phyloP scores from a whole-genome alignment of 2,329 filamentous ascomycete species.

The Trichoderma atroviride region DNA sequence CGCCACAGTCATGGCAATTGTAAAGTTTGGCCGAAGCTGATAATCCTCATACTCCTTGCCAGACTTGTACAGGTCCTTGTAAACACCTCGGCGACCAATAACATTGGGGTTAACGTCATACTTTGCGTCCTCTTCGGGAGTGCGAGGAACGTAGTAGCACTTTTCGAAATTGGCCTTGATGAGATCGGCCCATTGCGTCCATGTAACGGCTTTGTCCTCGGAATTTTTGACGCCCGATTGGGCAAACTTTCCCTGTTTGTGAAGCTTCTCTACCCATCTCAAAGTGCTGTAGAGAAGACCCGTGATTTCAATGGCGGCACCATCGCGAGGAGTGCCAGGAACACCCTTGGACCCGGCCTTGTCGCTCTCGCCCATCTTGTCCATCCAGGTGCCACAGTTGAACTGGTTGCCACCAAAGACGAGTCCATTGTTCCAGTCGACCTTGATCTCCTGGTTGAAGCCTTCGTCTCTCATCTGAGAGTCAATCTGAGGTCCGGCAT shows the following conservation, averaged over 20 bases:
- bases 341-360: constrained; percentile 89
- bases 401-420: constrained; percentile 91
- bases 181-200: constrained; percentile 75
- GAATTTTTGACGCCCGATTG: constrained; percentile 71
- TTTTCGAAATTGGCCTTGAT: constrained; percentile 88
- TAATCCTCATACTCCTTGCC: constrained; percentile 98
- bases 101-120: constrained; percentile 81
- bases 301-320: constrained; percentile 92
- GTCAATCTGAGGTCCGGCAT: constrained; percentile 86
- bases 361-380: constrained; percentile 99
- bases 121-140: constrained; percentile 67
- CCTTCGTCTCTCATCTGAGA: constrained; percentile 90
- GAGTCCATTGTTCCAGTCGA: constrained; percentile 87
- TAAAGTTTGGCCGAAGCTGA: constrained; percentile 90
- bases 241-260: constrained; percentile 69
- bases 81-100: constrained; percentile 90
- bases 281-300: constrained; percentile 90
- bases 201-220: constrained; percentile 65
- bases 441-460: constrained; percentile 87
- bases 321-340: constrained; percentile 94
- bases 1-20: constrained; percentile 93
- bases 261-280: constrained; percentile 72
- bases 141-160: constrained; percentile 82
- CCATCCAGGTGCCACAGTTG: constrained; percentile 99
- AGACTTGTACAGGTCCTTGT: constrained; percentile 94